phyloP scores from a whole-genome alignment of 2,329 filamentous ascomycete genomes.

The Botrytis aclada region DNA sequence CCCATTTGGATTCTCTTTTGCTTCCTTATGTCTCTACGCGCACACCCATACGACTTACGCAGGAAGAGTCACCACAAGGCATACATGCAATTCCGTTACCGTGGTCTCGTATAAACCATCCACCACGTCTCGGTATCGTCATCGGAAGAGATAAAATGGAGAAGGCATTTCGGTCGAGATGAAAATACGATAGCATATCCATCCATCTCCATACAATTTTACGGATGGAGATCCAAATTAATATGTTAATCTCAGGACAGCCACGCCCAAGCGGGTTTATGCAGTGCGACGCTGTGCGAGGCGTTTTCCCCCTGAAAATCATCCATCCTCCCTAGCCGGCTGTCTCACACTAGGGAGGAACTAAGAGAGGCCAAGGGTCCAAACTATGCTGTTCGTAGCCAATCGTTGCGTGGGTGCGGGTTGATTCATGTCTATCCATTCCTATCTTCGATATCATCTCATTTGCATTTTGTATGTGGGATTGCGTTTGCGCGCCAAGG shows the following conservation, averaged over 20 bases:
- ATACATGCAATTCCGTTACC: background rate
- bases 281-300: background rate
- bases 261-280: slow-evolving; percentile 1
- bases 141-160: background rate
- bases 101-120: background rate
- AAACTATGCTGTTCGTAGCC: no score
- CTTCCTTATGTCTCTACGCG: background rate
- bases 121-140: background rate
- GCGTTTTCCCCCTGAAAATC: slow-evolving; percentile 15
- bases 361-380: background rate
- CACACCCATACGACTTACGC: no score
- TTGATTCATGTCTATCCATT: background rate
- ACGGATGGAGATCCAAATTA: background rate
- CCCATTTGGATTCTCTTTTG: background rate
- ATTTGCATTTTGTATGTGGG: background rate
- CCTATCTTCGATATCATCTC: background rate
- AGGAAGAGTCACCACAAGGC: background rate
- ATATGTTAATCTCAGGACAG: background rate
- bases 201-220: background rate
- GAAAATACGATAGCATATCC: background rate
- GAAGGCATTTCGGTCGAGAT: background rate
- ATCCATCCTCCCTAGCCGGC: background rate
- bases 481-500: background rate
- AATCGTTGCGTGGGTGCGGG: background rate
- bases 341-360: slow-evolving; percentile 8